Evolutionary conservation across 345 rosid genomes (phyloP).

Genomic region (Nasturtium officinale): DNA sequence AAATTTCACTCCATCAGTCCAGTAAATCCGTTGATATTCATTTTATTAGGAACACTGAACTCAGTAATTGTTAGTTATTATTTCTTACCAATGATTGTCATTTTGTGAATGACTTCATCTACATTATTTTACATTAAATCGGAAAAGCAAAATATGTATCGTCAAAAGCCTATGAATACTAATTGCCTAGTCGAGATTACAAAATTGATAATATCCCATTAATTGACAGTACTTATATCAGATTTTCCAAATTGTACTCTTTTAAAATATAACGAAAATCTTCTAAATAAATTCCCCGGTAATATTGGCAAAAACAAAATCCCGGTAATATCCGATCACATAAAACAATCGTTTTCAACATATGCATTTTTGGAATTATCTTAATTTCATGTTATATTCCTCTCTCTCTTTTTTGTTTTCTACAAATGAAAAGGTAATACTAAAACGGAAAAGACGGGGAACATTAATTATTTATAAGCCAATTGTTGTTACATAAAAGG

Average conservation of each 20-base stretch:
- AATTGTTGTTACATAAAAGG: constrained; percentile 34
- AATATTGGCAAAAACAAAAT: no score
- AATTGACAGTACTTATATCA: no score
- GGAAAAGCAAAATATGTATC: background rate
- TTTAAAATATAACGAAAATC: background rate
- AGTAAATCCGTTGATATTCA: background rate
- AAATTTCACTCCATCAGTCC: background rate
- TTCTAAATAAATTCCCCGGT: background rate
- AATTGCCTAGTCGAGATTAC: background rate
- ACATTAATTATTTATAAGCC: constrained; percentile 13
- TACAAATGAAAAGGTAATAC: constrained; percentile 4
- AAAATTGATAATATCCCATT: background rate
- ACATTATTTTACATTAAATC: no score
- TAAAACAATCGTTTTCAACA: background rate
- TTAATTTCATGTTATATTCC: background rate
- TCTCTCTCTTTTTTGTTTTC: background rate
- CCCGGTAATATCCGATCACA: background rate
- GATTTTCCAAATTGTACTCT: background rate
- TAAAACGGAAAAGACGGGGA: constrained; percentile 17
- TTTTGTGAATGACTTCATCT: no score
- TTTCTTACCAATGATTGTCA: background rate
- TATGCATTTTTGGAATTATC: background rate
- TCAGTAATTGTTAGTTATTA: no score
- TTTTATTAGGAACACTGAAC: no score
- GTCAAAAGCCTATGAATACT: background rate